Evolutionary conservation across 805 yeast genomes (phyloP), one percentile per base, ranked within the genome.

Genomic region (Sugiyamaella mastotermitis): DNA sequence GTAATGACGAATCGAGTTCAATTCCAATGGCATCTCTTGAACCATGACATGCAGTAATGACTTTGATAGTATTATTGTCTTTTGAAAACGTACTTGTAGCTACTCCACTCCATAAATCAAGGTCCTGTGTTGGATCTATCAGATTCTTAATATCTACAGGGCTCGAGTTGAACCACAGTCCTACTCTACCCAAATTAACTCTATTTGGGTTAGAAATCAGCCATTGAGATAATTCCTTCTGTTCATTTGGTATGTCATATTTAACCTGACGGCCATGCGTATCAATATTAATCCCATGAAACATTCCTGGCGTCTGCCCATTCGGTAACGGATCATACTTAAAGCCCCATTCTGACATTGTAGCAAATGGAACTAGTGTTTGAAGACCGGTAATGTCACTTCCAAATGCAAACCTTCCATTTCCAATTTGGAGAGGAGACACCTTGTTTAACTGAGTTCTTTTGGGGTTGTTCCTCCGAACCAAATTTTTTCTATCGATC

Each of bases 291-390:
- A 19, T 31, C 10, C 34, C 34, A 13, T 31, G 10, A 16, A 31
- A 31, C 34, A 31, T 31, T 10, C 21, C 34, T 15, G 34, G 34
- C 10, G 31, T 35, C 32, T 25, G 35, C 7, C 38, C 38, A 21
- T 5, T 13, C 4, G 38, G 38, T 3, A 35, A 15, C 3, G 35
- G 18, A n/a, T 35, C 38, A 5, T 20, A 25, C 32, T 35, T 35
- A 19, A 18, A 35, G 17, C 38, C 38, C 38, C 33, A 35, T 6
- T 35, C 38, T n/a, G 38, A 35, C 38, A 35, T 35, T 13, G 28
- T 35, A 8, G 38, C n/a, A 16, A 35, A 35, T 6, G 38, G 38
- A 10, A 35, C 35, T 8, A 35, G 18, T 5, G 38, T 35, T 18
- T 35, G 38, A n/a, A 35, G 28, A 7, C 38, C 38, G 15, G 38